phyloP scores from a whole-genome alignment of 2,329 filamentous ascomycete species.

The Dendryphion nanum region DNA sequence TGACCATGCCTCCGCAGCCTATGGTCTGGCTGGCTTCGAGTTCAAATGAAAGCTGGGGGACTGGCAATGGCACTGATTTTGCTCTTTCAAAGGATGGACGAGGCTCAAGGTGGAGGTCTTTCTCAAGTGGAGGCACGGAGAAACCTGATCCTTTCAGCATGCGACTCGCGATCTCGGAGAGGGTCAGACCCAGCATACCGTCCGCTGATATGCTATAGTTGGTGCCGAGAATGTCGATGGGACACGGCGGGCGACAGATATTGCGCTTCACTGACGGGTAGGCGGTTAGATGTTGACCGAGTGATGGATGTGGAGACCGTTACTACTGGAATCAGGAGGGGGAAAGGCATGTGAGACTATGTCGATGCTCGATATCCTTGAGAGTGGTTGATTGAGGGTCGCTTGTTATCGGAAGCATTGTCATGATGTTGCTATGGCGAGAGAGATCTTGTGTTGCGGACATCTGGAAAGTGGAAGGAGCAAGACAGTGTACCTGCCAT shows the following conservation, averaged over 20 bases:
- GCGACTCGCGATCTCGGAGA: conserved; percentile 29
- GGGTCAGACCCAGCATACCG: conserved; percentile 27
- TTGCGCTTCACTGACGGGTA: conserved; percentile 19
- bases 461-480: no score
- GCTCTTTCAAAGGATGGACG: no score
- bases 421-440: no score
- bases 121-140: conserved; percentile 19
- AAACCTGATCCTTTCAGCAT: conserved; percentile 37
- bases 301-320: conserved; percentile 34
- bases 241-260: conserved; percentile 24
- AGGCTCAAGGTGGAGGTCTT: no score
- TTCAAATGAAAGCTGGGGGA: conserved; percentile 9
- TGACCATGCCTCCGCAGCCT: conserved; percentile 24
- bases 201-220: conserved; percentile 14
- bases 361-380: conserved; percentile 38
- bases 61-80: no score
- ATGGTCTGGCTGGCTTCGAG: conserved; percentile 10
- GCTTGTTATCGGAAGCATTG: conserved; percentile 11
- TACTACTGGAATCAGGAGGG: conserved; percentile 33
- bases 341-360: conserved; percentile 40
- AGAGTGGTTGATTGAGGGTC: conserved; percentile 22
- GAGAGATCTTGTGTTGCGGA: no score
- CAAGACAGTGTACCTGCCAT: no score
- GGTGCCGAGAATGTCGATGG: conserved; percentile 14
- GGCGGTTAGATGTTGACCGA: conserved; percentile 29